Conservation (phyloP, 345 rosid genomes). For the Eucalyptus pauciflora region DNA sequence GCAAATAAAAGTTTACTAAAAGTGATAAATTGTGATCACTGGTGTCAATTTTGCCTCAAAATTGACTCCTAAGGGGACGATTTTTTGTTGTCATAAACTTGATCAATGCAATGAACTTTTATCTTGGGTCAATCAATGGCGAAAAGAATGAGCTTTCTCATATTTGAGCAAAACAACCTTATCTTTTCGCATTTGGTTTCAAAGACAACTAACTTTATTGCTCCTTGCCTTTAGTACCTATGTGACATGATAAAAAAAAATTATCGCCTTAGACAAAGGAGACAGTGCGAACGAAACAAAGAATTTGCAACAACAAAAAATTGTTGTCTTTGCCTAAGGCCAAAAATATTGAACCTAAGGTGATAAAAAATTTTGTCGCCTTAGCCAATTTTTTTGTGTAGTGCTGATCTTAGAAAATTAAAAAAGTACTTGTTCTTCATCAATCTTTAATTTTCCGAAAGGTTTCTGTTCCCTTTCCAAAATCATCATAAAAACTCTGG, state of each 20-base stretch:
- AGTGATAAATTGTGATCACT: not conserved
- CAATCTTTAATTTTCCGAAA: not conserved
- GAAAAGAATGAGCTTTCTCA: not conserved
- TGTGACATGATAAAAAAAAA: not conserved
- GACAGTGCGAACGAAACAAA: not conserved
- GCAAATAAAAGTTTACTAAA: not conserved
- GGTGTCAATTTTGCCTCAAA: not conserved
- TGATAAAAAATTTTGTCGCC: not conserved
- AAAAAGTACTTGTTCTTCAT: not conserved
- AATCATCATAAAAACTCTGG: not conserved
- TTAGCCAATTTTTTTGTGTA: not conserved
- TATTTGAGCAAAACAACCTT: not conserved
- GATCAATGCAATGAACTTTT: not conserved
- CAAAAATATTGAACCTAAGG: not conserved
- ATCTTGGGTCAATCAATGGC: not conserved
- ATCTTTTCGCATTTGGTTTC: not conserved
- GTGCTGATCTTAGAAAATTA: not conserved
- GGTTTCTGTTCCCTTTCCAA: not conserved
- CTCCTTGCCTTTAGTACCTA: not conserved
- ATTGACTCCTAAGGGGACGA: not conserved
- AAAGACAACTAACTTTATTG: not conserved
- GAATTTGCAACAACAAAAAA: not conserved
- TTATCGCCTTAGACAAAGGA: not conserved
- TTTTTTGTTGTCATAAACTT: not conserved
- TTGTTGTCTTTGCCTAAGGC: not conserved